Conservation (phyloP, 176 grass and related monocot species). For the Bothriochloa decipiens region DNA sequence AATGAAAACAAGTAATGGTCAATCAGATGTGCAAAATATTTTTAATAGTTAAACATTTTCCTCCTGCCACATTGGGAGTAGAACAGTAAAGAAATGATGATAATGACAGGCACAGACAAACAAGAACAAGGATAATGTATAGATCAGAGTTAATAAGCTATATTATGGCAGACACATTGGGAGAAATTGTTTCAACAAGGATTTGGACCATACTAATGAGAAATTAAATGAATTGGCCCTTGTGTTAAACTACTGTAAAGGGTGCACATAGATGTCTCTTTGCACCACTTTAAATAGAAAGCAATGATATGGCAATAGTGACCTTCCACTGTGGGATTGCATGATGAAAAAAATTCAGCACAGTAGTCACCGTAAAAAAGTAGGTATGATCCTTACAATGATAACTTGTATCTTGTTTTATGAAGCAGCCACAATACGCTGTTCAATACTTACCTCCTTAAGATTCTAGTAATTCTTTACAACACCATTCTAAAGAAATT, state of each 20-base stretch:
- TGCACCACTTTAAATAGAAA: background rate
- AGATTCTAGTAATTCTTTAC: background rate
- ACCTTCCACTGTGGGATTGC: background rate
- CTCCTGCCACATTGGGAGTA: background rate
- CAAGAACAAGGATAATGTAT: constrained; percentile 10
- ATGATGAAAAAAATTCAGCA: constrained; percentile 16
- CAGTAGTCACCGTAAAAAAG: background rate
- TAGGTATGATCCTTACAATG: background rate
- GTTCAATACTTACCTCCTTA: background rate
- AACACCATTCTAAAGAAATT: background rate
- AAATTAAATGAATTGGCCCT: constrained; percentile 16
- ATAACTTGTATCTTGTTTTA: background rate
- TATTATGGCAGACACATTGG: background rate
- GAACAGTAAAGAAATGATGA: constrained; percentile 26
- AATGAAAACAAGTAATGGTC: constrained; percentile 43
- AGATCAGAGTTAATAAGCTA: constrained; percentile 5
- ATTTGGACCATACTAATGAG: background rate
- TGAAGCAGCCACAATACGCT: background rate
- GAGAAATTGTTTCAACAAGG: constrained; percentile 7
- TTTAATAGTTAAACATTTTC: constrained; percentile 2
- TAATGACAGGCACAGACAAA: background rate
- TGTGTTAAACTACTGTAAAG: constrained; percentile 22
- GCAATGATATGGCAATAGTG: background rate
- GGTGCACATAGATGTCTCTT: background rate
- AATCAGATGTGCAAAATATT: constrained; percentile 12